Percentiles rank a stretch among this genome's conserved stretches.
Evolutionary conservation across 2,329 filamentous ascomycete species (phyloP).

Genomic region (Xylaria sp.): DNA sequence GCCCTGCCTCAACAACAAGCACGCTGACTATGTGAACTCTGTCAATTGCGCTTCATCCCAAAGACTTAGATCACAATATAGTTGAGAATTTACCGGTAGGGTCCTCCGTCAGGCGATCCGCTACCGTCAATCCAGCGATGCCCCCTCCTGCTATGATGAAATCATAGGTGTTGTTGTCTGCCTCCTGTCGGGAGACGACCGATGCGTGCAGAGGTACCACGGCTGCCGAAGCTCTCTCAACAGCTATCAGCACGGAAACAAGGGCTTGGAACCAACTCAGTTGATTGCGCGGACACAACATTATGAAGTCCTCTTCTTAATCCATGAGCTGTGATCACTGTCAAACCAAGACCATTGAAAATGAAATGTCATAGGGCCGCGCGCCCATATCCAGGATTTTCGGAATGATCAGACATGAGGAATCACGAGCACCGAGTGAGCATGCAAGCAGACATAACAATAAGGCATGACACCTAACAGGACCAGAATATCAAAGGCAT

Average conservation of each 20-base stretch:
- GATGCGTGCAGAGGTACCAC: conserved; percentile 18
- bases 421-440: conserved; percentile 3
- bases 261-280: not conserved
- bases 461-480: conserved; percentile 18
- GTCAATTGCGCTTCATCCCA: conserved; percentile 14
- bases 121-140: conserved; percentile 37
- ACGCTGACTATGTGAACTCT: conserved; percentile 30
- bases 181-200: conserved; percentile 19
- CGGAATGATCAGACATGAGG: not conserved
- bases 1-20: conserved; percentile 38
- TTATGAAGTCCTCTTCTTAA: conserved; percentile 1
- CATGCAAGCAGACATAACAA: conserved; percentile 18
- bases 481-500: not conserved
- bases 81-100: conserved; percentile 15
- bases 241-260: not conserved
- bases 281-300: not conserved
- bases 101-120: conserved; percentile 39
- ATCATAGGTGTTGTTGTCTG: conserved; percentile 29
- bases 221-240: not conserved
- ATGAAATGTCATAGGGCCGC: not conserved
- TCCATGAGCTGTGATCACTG: not conserved
- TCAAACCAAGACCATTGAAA: not conserved
- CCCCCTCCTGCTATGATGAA: conserved; percentile 41
- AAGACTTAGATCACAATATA: conserved; percentile 4
- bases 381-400: not conserved